Evolutionary conservation across 2,329 filamentous ascomycete genomes (phyloP), one percentile per base, ranked within the genome.

Genomic region (Penicillium verrucosum): DNA sequence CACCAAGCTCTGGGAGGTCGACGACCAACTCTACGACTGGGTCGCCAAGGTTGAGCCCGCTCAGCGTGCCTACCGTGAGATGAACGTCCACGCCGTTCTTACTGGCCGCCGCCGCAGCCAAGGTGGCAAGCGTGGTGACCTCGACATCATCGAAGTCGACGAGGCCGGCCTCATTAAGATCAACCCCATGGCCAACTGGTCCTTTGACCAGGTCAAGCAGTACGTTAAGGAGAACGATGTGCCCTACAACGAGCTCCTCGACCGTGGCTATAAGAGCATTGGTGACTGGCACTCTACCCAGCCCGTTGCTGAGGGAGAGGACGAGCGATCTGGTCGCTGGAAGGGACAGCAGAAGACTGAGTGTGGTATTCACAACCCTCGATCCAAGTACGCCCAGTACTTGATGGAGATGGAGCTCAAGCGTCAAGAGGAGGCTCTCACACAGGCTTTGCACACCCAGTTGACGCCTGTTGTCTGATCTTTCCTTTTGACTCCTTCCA

Each of bases 291-390:
- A 99, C 82, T 96, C 92, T 49, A 99, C 94, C 4, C 88, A 86
- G 66, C 92, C 94, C 12, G 92, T 97, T 59, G 86, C 82, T 61
- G 91, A 93, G 57, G 90, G 90, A 63, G 94, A 99, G 78, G 94
- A 97, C 69, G 94, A 99, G 84, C 88, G 94, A 50, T 89, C 94
- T 9, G 94, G 94, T 57, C 88, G 94, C 65, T 99, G 94, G 94
- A 97, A 96, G 83, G 94, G 94, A 60, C 89, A 92, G 75, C 80
- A 83, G 69, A 99, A 99, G 87, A 95, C 92, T 16, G 94, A 99
- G 80, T 99, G 94, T 75, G 94, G 94, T 46, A 97, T 99, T 71
- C 94, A 99, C 85, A 97, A 97, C 82, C 95, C 94, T 77, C 88
- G 92, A 75, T 96, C 90, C 57, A 88, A 92, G 66, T 99, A 97